Evolutionary conservation across 148 eudicot genomes (phyloP), one percentile per base, ranked within the genome.

Genomic region (Rhododendron williamsianum): DNA sequence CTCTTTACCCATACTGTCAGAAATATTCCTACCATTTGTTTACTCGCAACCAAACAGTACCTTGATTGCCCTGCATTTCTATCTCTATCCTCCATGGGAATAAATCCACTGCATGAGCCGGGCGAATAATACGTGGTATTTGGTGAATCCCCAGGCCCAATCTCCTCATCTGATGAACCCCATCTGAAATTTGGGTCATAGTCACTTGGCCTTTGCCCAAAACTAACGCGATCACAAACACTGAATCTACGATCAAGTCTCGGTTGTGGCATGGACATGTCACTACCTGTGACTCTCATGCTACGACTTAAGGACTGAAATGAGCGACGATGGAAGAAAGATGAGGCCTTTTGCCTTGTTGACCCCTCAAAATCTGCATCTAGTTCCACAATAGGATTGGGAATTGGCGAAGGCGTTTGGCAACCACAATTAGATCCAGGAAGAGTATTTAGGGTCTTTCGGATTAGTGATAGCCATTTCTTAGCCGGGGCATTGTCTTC

Each of bases 1-100:
- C 91, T 92, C 88, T 89, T 91, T 13, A 97, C 94, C 99, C 99
- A 97, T 3, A 97, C 93, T 15, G 98, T 93, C n/a, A 95, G 93
- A 86, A 94, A 94, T 43, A 97, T 87, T 77, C 99, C 99, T 36
- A 97, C 99, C 99, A 95, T 97, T 82, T 97, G 98, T 88, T 97
- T 97, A 90, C 98, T 95, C 49, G 98, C 99, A 82, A 92, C 99
- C 90, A 97, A 89, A 89, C 96, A 93, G 76, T 93, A 97, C 86
- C 90, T 93, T 6, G 96, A 93, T 76, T 92, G 88, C 87, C 88
- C 93, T 21, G 87, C 85, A 79, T 86, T 86, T 63, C 92, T 86
- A 27, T 92, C 96, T 76, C 89, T 85, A 16, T 94, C 93, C 85
- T 94, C 98, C 86, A 89, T 78, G 2, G 91, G 89, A 81, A 85